Percentiles rank a stretch among this genome's conserved stretches.
Evolutionary conservation across 495 filamentous ascomycete genomes (phyloP).

Genomic region (Neurospora sp.): DNA sequence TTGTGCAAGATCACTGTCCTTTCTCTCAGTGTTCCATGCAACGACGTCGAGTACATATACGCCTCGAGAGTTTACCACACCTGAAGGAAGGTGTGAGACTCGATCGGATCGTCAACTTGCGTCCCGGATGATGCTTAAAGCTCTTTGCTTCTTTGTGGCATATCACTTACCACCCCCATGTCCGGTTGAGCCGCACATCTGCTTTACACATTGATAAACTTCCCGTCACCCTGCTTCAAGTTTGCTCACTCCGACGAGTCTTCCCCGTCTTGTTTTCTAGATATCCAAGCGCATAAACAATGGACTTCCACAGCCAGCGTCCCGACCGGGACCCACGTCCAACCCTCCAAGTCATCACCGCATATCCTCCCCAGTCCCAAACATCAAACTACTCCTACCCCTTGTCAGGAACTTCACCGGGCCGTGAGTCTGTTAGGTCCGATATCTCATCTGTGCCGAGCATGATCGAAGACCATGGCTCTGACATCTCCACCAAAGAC

Average conservation of each 20-base stretch:
- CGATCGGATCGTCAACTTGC: slow-evolving; percentile 44
- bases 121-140: slow-evolving; percentile 31
- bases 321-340: background rate
- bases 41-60: background rate
- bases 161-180: background rate
- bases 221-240: background rate
- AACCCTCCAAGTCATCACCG: background rate
- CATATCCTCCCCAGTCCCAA: background rate
- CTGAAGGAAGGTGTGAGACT: slow-evolving; percentile 13
- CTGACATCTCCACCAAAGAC: slow-evolving; percentile 19
- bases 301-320: background rate
- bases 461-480: slow-evolving; percentile 21
- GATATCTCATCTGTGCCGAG: slow-evolving; percentile 14
- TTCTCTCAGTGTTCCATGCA: background rate
- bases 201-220: background rate
- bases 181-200: background rate
- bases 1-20: background rate
- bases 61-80: background rate
- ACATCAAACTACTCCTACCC: background rate
- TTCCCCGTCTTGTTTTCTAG: background rate
- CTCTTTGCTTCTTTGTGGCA: background rate
- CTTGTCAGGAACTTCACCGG: background rate
- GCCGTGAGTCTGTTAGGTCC: slow-evolving; percentile 15
- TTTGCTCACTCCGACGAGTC: background rate
- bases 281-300: background rate